These are phyloP conservation scores for Phycomyces blakesleeanus DNA, from an alignment of 192 early-diverging fungal species.

Conservation along the genomic window DNA sequence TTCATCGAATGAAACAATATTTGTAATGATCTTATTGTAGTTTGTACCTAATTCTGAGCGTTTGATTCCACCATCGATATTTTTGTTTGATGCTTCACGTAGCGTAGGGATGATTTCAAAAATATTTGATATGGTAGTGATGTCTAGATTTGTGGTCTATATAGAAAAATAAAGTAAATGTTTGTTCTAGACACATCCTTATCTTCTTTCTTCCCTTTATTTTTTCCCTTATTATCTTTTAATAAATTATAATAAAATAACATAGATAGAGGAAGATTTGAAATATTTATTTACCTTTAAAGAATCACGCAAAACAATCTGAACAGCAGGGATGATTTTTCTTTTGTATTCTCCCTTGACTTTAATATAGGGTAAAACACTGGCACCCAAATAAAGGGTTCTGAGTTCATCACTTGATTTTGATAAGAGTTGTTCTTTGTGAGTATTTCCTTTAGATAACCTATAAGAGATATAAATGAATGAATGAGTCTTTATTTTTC, in stretches of 20 bases:
- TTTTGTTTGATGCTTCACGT: background rate
- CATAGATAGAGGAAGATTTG: no score
- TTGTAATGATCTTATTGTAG: background rate
- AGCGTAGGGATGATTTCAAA: slow-evolving; percentile 28
- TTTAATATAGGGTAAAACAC: slow-evolving; percentile 50
- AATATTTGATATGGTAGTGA: slow-evolving; percentile 35
- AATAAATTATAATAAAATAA: no score
- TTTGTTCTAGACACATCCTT: no score
- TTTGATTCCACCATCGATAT: slow-evolving; percentile 13
- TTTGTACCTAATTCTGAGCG: slow-evolving; percentile 31
- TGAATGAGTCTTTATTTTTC: no score
- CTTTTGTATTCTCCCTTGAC: slow-evolving; percentile 43
- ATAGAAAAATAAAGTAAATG: no score
- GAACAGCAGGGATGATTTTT: slow-evolving; percentile 39
- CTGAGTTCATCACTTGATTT: slow-evolving; percentile 25
- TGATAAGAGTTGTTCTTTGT: background rate
- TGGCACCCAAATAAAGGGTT: slow-evolving; percentile 52
- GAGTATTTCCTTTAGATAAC: background rate
- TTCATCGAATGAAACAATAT: slow-evolving; percentile 13
- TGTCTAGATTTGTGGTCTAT: background rate
- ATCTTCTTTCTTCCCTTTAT: no score
- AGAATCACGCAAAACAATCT: slow-evolving; percentile 54
- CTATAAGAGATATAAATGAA: background rate
- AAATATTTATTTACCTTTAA: slow-evolving; percentile 53
- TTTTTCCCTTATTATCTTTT: no score